Conservation (phyloP, 2,329 filamentous ascomycete genomes). For the Ceratocystis eucalypticola region DNA sequence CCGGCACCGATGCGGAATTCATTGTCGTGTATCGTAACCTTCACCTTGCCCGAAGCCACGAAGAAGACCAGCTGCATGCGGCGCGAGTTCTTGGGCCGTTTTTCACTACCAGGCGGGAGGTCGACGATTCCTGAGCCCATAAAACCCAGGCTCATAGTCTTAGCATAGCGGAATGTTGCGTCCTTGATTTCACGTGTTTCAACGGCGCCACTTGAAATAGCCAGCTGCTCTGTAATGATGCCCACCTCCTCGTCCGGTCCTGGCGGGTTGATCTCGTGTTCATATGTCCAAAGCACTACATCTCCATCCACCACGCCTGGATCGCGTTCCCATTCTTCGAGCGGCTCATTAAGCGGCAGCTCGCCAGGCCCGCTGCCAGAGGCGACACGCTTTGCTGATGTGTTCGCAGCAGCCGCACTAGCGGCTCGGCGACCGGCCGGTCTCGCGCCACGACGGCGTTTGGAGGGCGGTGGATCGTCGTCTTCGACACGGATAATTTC, state of each 20-base stretch:
- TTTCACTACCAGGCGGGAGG: constrained; percentile 66
- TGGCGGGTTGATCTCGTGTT: constrained; percentile 41
- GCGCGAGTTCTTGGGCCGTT: constrained; percentile 79
- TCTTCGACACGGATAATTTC: constrained; percentile 66
- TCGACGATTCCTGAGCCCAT: constrained; percentile 86
- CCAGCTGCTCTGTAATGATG: constrained; percentile 41
- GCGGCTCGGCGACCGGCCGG: constrained; percentile 4
- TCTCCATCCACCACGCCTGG: constrained; percentile 50
- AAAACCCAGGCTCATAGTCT: constrained; percentile 71
- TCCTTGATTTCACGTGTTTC: constrained; percentile 45
- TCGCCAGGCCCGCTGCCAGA: constrained; percentile 24
- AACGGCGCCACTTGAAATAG: constrained; percentile 42
- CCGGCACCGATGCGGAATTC: constrained; percentile 74
- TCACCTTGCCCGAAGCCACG: constrained; percentile 68
- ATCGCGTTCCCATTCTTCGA: constrained; percentile 60
- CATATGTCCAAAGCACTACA: constrained; percentile 49
- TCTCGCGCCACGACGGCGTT: constrained; percentile 22
- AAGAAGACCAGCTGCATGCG: constrained; percentile 98
- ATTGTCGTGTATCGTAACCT: constrained; percentile 62
- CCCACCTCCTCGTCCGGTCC: constrained; percentile 42
- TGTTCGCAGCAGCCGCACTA: background rate
- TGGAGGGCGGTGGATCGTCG: constrained; percentile 27
- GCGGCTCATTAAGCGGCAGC: constrained; percentile 41
- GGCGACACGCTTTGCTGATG: constrained; percentile 19
- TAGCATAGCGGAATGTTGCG: constrained; percentile 74